Base-by-base conservation (phyloP, 139 green algal genomes). In the Micromonas pusilla region DNA sequence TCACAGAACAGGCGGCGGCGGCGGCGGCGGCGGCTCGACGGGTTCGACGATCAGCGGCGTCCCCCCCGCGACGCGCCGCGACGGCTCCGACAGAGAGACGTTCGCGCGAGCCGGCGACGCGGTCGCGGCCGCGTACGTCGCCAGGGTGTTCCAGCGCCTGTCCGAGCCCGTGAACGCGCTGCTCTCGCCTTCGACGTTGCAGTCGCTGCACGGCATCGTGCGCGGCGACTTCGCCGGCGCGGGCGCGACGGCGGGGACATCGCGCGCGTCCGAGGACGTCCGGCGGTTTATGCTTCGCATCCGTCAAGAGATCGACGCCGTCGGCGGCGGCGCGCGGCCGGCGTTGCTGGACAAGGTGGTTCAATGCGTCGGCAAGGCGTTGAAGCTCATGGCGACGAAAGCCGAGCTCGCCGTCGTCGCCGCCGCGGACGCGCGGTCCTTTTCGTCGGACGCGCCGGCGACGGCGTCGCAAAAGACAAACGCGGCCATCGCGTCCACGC, bases 111-210 rank as follows among this genome's bases (percentile, higher is more conserved):
- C 85, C 1, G 79, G 83, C 0, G 77, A 72, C 13, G 83, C 88
- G 19, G 89, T 93, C 72, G 84, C 93, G 79, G 80, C 83, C 16
- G 89, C 86, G 9, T 97, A 92, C 83, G 82, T 93, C 70, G 82
- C 83, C 2, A 76, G 80, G 34, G 81, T 80, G 28, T 81, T 93
- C 57, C 78, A 81, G 2, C 82, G 89, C 2, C 86, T 96, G 76
- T 84, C 81, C n/a, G 91, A 97, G 3, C 86, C 85, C 0, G 89
- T 92, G 20, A 81, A 52, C 0, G 76, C 73, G 2, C 88, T 88
- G 0, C 96, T 96, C 80, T 86, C 87, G 9, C 26, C 63, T 6
- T 57, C 45, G 45, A 16, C 45, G 45, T 16, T 57, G 9, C 45
- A 57, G 45, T 57, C 45, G 45, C 45, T 57, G 16, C 45, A 57